Evolutionary conservation across 306 rosid species (phyloP).

Genomic region (Dalbergia cultrata): DNA sequence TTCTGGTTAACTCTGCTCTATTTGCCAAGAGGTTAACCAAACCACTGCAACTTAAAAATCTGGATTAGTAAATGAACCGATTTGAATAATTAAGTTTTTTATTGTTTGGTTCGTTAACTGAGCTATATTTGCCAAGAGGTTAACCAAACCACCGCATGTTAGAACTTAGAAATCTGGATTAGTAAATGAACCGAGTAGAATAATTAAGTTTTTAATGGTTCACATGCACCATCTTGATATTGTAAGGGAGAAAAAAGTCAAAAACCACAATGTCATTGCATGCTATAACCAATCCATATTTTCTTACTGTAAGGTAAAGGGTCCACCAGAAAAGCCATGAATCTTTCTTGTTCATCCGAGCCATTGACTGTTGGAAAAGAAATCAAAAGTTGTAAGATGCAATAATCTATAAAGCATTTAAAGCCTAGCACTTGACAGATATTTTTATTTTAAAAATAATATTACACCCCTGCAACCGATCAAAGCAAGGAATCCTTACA

Average conservation of each 20-base stretch:
- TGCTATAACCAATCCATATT: slow-evolving; percentile 28
- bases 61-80: too few relatives aligned
- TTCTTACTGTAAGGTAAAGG: slow-evolving; percentile 82
- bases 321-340: slow-evolving; percentile 99
- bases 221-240: slow-evolving; percentile 25
- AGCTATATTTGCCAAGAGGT: too few relatives aligned
- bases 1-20: too few relatives aligned
- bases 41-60: too few relatives aligned
- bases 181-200: too few relatives aligned
- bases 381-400: slow-evolving; percentile 31
- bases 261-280: slow-evolving; percentile 5
- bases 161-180: too few relatives aligned
- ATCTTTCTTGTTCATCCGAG: slow-evolving; percentile 97
- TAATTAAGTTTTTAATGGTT: too few relatives aligned
- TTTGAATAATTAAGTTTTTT: too few relatives aligned
- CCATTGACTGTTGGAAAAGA: slow-evolving; percentile 67
- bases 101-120: too few relatives aligned
- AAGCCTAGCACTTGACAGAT: slow-evolving; percentile 5
- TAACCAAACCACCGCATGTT: too few relatives aligned
- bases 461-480: neutral
- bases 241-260: neutral
- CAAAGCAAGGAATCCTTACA: slow-evolving; percentile 57
- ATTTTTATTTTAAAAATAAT: slow-evolving; percentile 26
- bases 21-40: too few relatives aligned
- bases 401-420: slow-evolving; percentile 16